Percentiles rank a stretch among this genome's conserved stretches.
Conservation (phyloP, 106 monocot genomes). For the Gastrodia elata region DNA sequence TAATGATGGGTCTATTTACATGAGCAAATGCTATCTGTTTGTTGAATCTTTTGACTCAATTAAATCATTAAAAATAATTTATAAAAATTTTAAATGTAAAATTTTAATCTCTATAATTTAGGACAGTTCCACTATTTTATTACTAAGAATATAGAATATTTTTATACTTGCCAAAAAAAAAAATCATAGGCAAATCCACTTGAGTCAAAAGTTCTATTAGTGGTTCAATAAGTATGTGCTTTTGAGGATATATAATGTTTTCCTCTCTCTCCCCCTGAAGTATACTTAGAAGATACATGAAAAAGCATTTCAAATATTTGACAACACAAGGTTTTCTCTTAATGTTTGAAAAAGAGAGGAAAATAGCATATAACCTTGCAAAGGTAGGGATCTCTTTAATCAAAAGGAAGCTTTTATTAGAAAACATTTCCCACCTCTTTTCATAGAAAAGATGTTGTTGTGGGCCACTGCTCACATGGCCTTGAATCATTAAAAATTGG, state of each 20-base stretch:
- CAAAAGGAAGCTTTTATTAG: constrained; percentile 18
- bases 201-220: background rate
- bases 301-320: constrained; percentile 8
- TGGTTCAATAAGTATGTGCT: too few relatives aligned
- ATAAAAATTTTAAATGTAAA: background rate
- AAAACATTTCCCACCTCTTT: background rate
- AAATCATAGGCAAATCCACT: too few relatives aligned
- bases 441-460: constrained; percentile 3
- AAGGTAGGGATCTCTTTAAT: constrained; percentile 10
- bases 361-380: background rate
- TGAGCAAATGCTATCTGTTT: too few relatives aligned
- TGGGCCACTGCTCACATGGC: constrained; percentile 12
- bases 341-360: background rate
- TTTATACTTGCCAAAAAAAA: too few relatives aligned
- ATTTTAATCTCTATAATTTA: background rate
- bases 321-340: background rate
- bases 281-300: constrained; percentile 3
- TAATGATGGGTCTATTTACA: too few relatives aligned
- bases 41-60: too few relatives aligned
- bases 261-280: background rate
- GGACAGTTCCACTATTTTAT: background rate
- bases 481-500: constrained; percentile 13
- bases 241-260: too few relatives aligned
- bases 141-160: too few relatives aligned
- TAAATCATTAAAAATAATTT: too few relatives aligned